A percentile compares a stretch with the other conserved stretches of the same genome.
phyloP scores from a whole-genome alignment of 805 yeast genomes.

The Schwanniomyces polymorphus region DNA sequence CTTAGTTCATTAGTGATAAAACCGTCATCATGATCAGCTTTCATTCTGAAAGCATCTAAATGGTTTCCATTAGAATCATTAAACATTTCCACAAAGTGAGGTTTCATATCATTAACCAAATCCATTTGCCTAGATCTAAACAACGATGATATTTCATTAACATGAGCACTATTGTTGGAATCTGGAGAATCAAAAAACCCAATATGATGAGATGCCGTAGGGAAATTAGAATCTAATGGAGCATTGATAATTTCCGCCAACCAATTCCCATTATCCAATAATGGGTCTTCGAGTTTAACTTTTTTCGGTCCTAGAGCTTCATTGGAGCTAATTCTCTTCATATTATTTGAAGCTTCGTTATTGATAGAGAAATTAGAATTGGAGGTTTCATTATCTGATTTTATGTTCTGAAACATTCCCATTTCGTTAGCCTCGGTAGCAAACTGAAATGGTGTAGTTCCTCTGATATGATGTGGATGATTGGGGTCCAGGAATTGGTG shows the following conservation, averaged over 20 bases:
- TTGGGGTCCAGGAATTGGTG: conserved; percentile 34
- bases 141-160: conserved; percentile 47
- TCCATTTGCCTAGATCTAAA: conserved; percentile 69
- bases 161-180: conserved; percentile 9
- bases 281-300: conserved; percentile 3
- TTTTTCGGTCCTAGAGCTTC: conserved; percentile 2
- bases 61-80: conserved; percentile 2
- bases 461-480: conserved; percentile 41
- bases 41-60: conserved; percentile 2
- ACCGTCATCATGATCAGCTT: conserved; percentile 2
- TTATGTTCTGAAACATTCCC: conserved; percentile 5
- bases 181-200: conserved; percentile 52
- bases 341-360: neutral
- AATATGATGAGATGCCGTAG: conserved; percentile 48
- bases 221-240: conserved; percentile 59
- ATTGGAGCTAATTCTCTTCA: neutral
- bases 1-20: conserved; percentile 52
- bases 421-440: conserved; percentile 20
- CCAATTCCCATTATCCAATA: conserved; percentile 52
- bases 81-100: neutral
- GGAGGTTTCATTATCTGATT: neutral
- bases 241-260: conserved; percentile 67
- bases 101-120: conserved; percentile 42
- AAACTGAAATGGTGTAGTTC: conserved; percentile 39
- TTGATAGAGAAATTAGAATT: conserved; percentile 1